A percentile compares a stretch with the other conserved stretches of the same genome.
These are phyloP conservation scores for Sporothrix euskadiensis DNA, from an alignment of 2,329 filamentous ascomycete genomes.

Conservation along the genomic window DNA sequence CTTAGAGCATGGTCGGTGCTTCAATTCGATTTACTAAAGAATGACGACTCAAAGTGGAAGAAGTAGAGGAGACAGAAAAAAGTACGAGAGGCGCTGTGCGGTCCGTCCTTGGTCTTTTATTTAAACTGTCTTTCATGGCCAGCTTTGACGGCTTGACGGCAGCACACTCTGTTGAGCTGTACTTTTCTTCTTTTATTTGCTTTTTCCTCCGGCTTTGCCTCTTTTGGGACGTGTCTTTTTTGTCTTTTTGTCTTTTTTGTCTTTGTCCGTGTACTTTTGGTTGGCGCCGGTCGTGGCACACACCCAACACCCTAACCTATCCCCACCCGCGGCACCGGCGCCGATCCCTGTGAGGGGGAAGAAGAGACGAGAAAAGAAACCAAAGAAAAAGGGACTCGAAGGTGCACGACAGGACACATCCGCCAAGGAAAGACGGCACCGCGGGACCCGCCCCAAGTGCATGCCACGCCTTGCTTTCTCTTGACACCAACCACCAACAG, in stretches of 20 bases:
- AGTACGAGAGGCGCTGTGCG: neutral
- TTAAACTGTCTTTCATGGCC: neutral
- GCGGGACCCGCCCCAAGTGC: neutral
- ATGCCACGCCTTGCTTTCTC: neutral
- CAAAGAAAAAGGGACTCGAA: neutral
- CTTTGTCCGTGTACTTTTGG: neutral
- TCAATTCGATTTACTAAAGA: neutral
- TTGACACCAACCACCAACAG: neutral
- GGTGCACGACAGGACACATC: neutral
- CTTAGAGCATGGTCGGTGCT: neutral
- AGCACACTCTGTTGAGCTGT: neutral
- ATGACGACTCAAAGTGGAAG: neutral
- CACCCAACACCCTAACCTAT: neutral
- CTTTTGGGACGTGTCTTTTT: neutral
- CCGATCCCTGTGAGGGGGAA: slow-evolving; percentile 1
- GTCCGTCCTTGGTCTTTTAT: neutral
- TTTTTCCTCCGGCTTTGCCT: neutral
- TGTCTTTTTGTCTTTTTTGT: neutral
- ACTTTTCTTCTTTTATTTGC: neutral
- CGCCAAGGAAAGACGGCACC: slow-evolving; percentile 9
- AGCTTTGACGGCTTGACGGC: neutral
- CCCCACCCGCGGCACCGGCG: slow-evolving; percentile 11
- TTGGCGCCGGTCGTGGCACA: no score
- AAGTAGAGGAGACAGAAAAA: neutral
- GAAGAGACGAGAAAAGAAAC: neutral